Conservation (phyloP, 768 basidiomycete genomes). For the Xerocomellus chrysenteron region DNA sequence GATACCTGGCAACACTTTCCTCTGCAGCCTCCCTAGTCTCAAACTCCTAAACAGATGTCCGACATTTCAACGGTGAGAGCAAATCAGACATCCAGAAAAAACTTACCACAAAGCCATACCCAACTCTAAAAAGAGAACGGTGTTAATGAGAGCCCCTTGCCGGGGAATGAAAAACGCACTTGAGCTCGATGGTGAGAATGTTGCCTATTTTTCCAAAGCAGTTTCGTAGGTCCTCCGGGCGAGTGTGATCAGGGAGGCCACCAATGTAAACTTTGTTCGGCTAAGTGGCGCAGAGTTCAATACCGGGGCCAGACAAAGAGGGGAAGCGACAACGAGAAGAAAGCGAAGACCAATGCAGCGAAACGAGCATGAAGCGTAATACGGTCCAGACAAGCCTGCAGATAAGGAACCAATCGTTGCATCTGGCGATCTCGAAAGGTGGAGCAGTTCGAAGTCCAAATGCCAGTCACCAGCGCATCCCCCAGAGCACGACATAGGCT, state of each 20-base stretch:
- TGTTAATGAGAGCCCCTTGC: constrained; percentile 11
- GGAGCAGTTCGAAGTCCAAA: constrained; percentile 24
- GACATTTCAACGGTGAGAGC: neutral
- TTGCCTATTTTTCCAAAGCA: constrained; percentile 85
- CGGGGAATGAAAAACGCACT: constrained; percentile 51
- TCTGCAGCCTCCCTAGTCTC: constrained; percentile 78
- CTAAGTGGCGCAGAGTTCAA: constrained; percentile 73
- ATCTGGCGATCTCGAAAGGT: constrained; percentile 26
- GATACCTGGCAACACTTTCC: constrained; percentile 83
- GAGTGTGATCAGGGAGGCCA: constrained; percentile 83
- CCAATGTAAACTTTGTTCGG: constrained; percentile 94
- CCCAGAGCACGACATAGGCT: constrained; percentile 19
- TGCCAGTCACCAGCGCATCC: constrained; percentile 20
- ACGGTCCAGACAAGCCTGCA: constrained; percentile 39
- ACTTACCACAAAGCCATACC: constrained; percentile 89
- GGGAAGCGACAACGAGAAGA: constrained; percentile 48
- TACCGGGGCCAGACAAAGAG: constrained; percentile 54
- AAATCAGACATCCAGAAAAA: neutral
- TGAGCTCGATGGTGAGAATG: constrained; percentile 76
- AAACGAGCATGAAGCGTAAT: constrained; percentile 18
- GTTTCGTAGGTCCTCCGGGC: constrained; percentile 78
- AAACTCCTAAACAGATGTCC: constrained; percentile 60
- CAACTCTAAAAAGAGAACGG: constrained; percentile 49
- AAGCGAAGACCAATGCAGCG: constrained; percentile 40
- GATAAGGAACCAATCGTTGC: constrained; percentile 36